These are phyloP conservation scores for Colletotrichum siamense DNA, from an alignment of 2,329 filamentous ascomycete genomes.

Conservation along the genomic window DNA sequence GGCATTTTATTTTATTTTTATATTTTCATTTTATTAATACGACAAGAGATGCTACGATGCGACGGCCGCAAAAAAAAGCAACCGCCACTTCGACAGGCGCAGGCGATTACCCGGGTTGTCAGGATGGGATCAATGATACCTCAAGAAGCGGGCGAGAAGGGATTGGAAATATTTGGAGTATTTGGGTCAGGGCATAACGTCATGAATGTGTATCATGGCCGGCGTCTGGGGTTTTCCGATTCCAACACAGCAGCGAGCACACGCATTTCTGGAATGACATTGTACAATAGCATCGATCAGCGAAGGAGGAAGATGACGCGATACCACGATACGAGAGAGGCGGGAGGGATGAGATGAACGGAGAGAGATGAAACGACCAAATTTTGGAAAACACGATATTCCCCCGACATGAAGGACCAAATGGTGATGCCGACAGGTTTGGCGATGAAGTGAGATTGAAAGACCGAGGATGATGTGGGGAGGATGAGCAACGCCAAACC, in stretches of 20 bases:
- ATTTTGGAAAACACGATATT: neutral
- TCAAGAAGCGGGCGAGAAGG: neutral
- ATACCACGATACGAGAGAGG: neutral
- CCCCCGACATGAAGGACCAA: neutral
- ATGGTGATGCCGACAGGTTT: neutral
- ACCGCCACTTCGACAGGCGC: constrained; percentile 4
- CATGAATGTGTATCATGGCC: constrained; percentile 14
- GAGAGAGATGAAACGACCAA: neutral
- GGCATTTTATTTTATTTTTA: neutral
- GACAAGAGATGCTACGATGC: constrained; percentile 6
- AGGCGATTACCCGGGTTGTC: neutral
- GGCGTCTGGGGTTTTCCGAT: constrained; percentile 15
- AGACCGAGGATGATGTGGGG: neutral
- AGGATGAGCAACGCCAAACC: constrained; percentile 5
- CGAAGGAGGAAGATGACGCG: neutral
- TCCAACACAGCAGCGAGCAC: constrained; percentile 19
- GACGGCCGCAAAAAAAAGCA: constrained; percentile 8
- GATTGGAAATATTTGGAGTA: constrained; percentile 11
- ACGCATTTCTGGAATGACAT: constrained; percentile 14
- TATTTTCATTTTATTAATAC: neutral
- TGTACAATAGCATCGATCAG: constrained; percentile 15
- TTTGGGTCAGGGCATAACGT: constrained; percentile 13
- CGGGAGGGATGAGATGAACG: neutral
- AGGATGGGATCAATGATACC: constrained; percentile 17
- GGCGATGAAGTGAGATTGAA: constrained; percentile 2